These are phyloP conservation scores for Thermothielavioides terrestris DNA, from an alignment of 495 filamentous ascomycete genomes.

Conservation along the genomic window DNA sequence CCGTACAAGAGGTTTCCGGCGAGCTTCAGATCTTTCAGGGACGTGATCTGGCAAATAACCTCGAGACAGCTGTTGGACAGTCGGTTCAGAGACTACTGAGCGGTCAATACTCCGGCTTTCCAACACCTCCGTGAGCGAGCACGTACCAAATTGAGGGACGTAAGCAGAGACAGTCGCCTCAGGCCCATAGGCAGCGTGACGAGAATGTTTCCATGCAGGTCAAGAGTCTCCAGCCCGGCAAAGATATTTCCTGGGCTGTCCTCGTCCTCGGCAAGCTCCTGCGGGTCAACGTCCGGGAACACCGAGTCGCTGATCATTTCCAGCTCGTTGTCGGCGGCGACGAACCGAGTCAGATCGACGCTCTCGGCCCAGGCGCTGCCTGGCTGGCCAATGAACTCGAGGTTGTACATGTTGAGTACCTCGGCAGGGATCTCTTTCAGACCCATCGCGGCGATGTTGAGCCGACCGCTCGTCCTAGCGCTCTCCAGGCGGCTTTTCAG, in stretches of 20 bases:
- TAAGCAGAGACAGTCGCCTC: constrained; percentile 60
- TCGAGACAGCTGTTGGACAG: constrained; percentile 61
- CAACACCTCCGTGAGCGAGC: not conserved
- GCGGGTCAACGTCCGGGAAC: constrained; percentile 64
- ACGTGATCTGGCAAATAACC: constrained; percentile 59
- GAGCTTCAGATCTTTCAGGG: constrained; percentile 71
- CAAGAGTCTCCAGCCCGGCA: constrained; percentile 70
- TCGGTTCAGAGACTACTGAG: constrained; percentile 64
- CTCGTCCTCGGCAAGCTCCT: constrained; percentile 50
- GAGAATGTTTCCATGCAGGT: constrained; percentile 79
- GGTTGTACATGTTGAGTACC: constrained; percentile 84
- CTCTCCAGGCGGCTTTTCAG: constrained; percentile 66
- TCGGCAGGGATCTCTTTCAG: constrained; percentile 72
- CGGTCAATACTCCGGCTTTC: constrained; percentile 12
- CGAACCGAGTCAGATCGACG: constrained; percentile 81
- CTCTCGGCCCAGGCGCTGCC: constrained; percentile 79
- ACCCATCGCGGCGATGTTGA: constrained; percentile 85
- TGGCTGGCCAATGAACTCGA: constrained; percentile 45
- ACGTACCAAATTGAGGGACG: constrained; percentile 69
- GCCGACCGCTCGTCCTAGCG: constrained; percentile 68
- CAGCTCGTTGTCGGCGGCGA: constrained; percentile 89
- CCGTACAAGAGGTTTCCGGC: constrained; percentile 70
- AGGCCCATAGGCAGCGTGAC: constrained; percentile 64
- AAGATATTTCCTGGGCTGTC: constrained; percentile 66
- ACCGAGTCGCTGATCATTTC: constrained; percentile 58